Conservation (phyloP, 225 moss, liverwort and hornwort genomes). For the Bryum argenteum region DNA sequence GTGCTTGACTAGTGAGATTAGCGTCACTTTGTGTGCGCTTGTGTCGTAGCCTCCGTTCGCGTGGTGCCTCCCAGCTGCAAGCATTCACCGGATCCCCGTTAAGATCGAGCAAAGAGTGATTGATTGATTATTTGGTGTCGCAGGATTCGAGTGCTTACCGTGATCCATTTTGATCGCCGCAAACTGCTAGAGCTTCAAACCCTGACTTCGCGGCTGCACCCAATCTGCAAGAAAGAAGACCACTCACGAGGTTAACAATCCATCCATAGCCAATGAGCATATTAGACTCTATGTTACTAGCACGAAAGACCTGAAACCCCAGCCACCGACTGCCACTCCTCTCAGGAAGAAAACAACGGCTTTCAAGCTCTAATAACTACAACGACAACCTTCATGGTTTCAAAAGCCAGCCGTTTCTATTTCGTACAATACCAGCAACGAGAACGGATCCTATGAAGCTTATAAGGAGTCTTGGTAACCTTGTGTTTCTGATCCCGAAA, state of each 20-base stretch:
- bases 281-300: neutral
- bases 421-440: too few relatives aligned
- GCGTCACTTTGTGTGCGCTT: conserved; percentile 26
- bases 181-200: neutral
- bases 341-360: too few relatives aligned
- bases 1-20: conserved; percentile 42
- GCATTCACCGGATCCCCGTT: neutral
- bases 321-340: neutral
- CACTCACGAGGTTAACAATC: neutral
- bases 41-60: conserved; percentile 10
- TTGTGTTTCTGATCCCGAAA: too few relatives aligned
- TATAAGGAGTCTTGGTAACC: too few relatives aligned
- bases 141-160: conserved; percentile 4
- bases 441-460: too few relatives aligned
- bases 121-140: too few relatives aligned
- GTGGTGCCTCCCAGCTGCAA: conserved; percentile 32
- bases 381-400: neutral
- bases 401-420: too few relatives aligned
- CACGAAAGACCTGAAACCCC: too few relatives aligned
- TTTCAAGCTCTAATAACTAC: neutral
- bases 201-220: conserved; percentile 16
- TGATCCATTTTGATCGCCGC: conserved; percentile 27
- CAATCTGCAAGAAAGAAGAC: conserved; percentile 10
- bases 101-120: too few relatives aligned
- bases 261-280: neutral